Evolutionary conservation across 257 asterid genomes (phyloP).

Genomic region (Avicennia marina): DNA sequence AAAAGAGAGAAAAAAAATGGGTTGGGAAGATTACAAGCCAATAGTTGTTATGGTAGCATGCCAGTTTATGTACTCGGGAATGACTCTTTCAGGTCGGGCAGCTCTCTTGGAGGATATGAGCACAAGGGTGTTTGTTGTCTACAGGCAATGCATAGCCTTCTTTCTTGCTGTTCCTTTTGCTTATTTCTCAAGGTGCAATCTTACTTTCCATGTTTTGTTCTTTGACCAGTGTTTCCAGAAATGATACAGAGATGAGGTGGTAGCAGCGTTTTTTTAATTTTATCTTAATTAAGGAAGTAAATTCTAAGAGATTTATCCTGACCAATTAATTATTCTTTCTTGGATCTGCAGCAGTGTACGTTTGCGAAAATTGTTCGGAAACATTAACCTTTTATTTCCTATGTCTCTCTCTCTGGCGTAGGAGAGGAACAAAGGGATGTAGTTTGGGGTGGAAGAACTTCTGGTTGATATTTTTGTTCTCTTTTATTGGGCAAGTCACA

Average conservation of each 20-base stretch:
- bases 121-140: slow-evolving; percentile 59
- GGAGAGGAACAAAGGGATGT: slow-evolving; percentile 17
- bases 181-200: slow-evolving; percentile 26
- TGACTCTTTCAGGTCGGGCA: slow-evolving; percentile 32
- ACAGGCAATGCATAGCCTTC: slow-evolving; percentile 55
- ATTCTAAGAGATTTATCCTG: too few species aligned
- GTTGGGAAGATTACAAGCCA: slow-evolving; percentile 38
- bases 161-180: slow-evolving; percentile 35
- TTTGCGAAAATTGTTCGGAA: too few species aligned
- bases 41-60: slow-evolving; percentile 39
- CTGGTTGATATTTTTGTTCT: slow-evolving; percentile 22
- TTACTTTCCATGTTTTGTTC: background rate
- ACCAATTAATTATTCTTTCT: too few species aligned
- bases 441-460: slow-evolving; percentile 30
- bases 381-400: too few species aligned
- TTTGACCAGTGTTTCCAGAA: too few species aligned
- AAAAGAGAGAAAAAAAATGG: slow-evolving; percentile 24
- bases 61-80: slow-evolving; percentile 47
- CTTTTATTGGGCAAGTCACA: slow-evolving; percentile 27
- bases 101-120: slow-evolving; percentile 49
- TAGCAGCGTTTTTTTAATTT: too few species aligned
- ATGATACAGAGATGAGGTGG: too few species aligned
- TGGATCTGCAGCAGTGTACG: too few species aligned
- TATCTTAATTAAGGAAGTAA: too few species aligned
- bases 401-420: too few species aligned